Evolutionary conservation across 306 rosid genomes (phyloP).

Genomic region (Prunus armeniaca): DNA sequence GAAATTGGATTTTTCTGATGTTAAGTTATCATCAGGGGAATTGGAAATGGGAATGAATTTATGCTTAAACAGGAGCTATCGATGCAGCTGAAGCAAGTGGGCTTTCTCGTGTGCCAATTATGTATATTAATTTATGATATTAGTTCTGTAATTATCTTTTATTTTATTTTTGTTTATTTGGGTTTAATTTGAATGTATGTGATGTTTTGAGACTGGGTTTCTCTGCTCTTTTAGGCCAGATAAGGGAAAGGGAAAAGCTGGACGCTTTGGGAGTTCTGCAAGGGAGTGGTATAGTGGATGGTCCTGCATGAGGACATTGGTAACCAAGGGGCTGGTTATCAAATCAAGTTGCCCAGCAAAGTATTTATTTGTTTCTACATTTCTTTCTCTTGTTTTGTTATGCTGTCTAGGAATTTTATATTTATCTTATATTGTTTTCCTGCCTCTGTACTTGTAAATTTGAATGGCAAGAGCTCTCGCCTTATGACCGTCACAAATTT

Average conservation of each 20-base stretch:
- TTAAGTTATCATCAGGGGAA: constrained; percentile 48
- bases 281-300: constrained; percentile 94
- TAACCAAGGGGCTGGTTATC: constrained; percentile 71
- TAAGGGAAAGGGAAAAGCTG: constrained; percentile 75
- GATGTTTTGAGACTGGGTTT: constrained; percentile 17
- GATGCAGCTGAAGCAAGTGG: constrained; percentile 98
- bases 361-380: constrained; percentile 36
- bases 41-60: constrained; percentile 69
- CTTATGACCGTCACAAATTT: background rate
- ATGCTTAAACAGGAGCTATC: constrained; percentile 87
- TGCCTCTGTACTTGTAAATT: background rate
- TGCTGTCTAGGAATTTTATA: background rate
- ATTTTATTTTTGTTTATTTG: background rate
- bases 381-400: background rate
- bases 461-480: background rate
- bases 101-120: constrained; percentile 75
- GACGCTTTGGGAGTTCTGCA: constrained; percentile 56
- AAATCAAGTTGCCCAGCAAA: constrained; percentile 95
- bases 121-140: constrained; percentile 38
- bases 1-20: constrained; percentile 15
- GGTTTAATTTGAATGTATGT: constrained; percentile 5
- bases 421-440: background rate
- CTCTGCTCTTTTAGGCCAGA: constrained; percentile 55
- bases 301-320: constrained; percentile 81
- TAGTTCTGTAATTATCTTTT: constrained; percentile 6